Evolutionary conservation across 2,329 filamentous ascomycete genomes (phyloP).

Genomic region (Rachicladosporium sp.): DNA sequence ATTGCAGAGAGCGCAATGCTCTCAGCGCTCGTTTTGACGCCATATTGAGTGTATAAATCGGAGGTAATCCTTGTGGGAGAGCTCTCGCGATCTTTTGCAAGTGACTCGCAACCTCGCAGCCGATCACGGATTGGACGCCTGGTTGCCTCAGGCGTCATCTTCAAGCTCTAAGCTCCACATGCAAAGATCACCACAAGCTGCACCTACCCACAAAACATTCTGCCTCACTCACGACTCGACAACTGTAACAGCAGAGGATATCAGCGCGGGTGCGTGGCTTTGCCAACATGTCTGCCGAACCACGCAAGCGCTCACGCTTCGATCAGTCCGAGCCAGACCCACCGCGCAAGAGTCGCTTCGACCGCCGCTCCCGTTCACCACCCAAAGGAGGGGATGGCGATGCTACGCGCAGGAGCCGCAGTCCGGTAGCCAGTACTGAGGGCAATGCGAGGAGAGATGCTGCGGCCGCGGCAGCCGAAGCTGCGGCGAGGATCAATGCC

Average conservation of each 20-base stretch:
- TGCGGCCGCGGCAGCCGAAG: slow-evolving; percentile 67
- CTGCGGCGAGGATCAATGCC: slow-evolving; percentile 42
- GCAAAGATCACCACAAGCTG: too few relatives aligned
- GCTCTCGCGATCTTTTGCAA: too few relatives aligned
- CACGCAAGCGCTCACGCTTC: slow-evolving; percentile 84
- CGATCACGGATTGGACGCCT: neutral
- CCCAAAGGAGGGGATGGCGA: slow-evolving; percentile 50
- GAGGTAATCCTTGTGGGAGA: neutral
- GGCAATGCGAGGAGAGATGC: slow-evolving; percentile 14
- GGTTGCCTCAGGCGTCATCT: too few relatives aligned
- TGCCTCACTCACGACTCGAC: slow-evolving; percentile 1
- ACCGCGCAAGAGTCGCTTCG: slow-evolving; percentile 62
- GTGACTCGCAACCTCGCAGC: slow-evolving; percentile 1
- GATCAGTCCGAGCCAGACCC: slow-evolving; percentile 81
- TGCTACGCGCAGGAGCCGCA: slow-evolving; percentile 58
- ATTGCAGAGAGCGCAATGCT: slow-evolving; percentile 11
- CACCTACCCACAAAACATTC: too few relatives aligned
- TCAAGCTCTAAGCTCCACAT: too few relatives aligned
- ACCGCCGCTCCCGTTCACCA: slow-evolving; percentile 81
- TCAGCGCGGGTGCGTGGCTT: too few relatives aligned
- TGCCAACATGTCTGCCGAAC: slow-evolving; percentile 59
- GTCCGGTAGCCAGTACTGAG: slow-evolving; percentile 58
- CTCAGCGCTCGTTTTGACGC: slow-evolving; percentile 23
- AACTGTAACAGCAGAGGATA: neutral
- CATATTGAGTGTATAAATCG: slow-evolving; percentile 13